phyloP scores from a whole-genome alignment of 1,284 basidiomycete genomes.

The Porogramme epimiltina region DNA sequence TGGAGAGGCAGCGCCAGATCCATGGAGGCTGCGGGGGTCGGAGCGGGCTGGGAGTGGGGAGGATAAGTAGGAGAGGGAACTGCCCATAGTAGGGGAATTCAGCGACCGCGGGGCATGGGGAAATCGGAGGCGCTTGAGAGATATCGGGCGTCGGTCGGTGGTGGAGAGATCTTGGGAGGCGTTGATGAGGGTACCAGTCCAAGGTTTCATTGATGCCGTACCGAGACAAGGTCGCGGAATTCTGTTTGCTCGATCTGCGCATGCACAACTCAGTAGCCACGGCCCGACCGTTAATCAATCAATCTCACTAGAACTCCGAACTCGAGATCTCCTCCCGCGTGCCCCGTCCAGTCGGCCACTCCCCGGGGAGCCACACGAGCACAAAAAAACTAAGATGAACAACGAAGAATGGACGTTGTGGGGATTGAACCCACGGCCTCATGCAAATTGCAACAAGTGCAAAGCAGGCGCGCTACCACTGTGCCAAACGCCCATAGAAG shows the following conservation, averaged over 20 bases:
- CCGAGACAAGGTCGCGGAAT: slow-evolving; percentile 15
- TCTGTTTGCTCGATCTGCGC: slow-evolving; percentile 22
- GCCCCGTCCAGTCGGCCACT: background rate
- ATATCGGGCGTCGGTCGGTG: too few species aligned
- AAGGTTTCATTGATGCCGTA: slow-evolving; percentile 24
- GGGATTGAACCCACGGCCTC: slow-evolving; percentile 33
- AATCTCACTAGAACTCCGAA: slow-evolving; percentile 26
- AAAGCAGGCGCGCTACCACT: slow-evolving; percentile 31
- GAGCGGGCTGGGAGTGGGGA: background rate
- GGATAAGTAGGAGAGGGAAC: background rate
- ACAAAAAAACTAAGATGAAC: background rate
- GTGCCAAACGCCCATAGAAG: slow-evolving; percentile 32
- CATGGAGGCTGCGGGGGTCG: slow-evolving; percentile 17
- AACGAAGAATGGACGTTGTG: slow-evolving; percentile 25
- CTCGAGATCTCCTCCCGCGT: slow-evolving; percentile 15
- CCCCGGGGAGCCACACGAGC: background rate
- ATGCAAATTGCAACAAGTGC: slow-evolving; percentile 22
- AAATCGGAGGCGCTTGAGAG: background rate
- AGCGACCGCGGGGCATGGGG: background rate
- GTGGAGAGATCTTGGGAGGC: too few species aligned
- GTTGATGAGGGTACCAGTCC: too few species aligned
- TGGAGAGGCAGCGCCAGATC: slow-evolving; percentile 6
- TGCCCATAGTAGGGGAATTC: background rate
- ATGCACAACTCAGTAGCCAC: slow-evolving; percentile 5
- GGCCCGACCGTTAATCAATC: slow-evolving; percentile 25